Evolutionary conservation across 352 stramenopile species (phyloP).

Genomic region (Phytophthora vignae): DNA sequence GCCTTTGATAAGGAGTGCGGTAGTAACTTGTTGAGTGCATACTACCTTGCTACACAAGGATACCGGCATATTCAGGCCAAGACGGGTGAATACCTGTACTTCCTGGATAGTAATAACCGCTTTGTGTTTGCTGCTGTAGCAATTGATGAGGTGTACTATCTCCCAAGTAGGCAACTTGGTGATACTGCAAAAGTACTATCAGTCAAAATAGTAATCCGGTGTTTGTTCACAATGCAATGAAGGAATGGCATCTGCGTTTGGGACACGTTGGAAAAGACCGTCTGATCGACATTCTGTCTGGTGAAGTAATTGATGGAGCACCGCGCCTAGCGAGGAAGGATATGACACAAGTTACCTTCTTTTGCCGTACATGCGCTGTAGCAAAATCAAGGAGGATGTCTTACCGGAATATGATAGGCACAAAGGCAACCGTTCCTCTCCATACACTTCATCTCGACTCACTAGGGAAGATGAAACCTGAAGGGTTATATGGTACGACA

Average conservation of each 20-base stretch:
- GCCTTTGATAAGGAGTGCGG: conserved; percentile 18
- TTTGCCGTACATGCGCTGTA: background rate
- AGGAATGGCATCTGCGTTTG: too few species aligned
- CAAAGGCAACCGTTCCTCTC: background rate
- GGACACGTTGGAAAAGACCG: background rate
- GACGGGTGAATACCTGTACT: conserved; percentile 12
- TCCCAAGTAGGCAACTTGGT: background rate
- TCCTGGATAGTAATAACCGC: conserved; percentile 16
- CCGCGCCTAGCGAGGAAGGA: too few species aligned
- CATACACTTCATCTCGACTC: background rate
- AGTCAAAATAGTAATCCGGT: background rate
- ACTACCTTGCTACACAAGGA: conserved; percentile 23
- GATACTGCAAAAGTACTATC: background rate
- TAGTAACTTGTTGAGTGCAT: conserved; percentile 30
- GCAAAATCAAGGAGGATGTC: background rate
- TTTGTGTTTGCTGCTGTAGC: conserved; percentile 29
- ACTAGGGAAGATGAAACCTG: background rate
- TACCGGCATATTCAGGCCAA: conserved; percentile 23
- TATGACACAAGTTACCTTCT: background rate
- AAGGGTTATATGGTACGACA: conserved; percentile 3
- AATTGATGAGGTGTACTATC: conserved; percentile 27
- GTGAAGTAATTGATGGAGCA: too few species aligned
- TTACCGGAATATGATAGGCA: background rate
- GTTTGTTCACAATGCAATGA: background rate
- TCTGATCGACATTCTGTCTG: background rate